Base-by-base conservation (phyloP, 2,329 filamentous ascomycete genomes). In the Colletotrichum tanaceti region DNA sequence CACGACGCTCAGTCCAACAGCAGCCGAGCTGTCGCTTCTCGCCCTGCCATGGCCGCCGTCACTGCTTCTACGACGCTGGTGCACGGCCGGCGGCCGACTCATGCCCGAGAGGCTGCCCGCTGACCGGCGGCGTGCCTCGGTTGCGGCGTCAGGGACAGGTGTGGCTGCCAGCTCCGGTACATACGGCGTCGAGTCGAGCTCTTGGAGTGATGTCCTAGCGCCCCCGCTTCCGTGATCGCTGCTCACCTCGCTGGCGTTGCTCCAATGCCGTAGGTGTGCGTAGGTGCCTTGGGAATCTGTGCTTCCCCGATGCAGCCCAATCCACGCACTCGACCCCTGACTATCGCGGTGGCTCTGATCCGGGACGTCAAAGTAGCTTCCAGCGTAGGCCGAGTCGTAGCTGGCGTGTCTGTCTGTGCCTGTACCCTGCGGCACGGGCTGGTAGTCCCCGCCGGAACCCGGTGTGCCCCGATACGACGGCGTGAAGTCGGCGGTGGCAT, bases 221-320 rank as follows among this genome's bases (percentile, higher is more conserved):
- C 64, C 70, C 13, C n/a, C 72, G 18, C 70, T 73, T n/a, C 73
- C 71, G 5, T 74, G 74, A 60, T 75, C 75, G 50, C 79, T 79
- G 49, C 79, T 79, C 5, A 78, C 74, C 55, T 85, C 83, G 50
- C 83, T 85, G 5, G 79, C 77, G 68, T 83, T 79, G 73, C 83
- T 85, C 52, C 74, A 74, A 6, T 83, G 76, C 2, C 84, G 80
- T 53, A 77, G 76, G 61, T 84, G 83, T 2, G 69, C 71, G 62
- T 77, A 77, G 4, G 73, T 74, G 16, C 74, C 76, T 58, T 79
- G 77, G 3, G 82, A 83, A 55, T 84, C 83, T 38, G 74, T 74
- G 71, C 79, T 82, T 35, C 70, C 72, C 3, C 77, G 73, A 43
- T 76, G 72, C 35, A 73, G 69, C 7, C 64, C 67, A 38, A 63